phyloP scores from a whole-genome alignment of 805 yeast species.

The Zygosaccharomyces bisporus region DNA sequence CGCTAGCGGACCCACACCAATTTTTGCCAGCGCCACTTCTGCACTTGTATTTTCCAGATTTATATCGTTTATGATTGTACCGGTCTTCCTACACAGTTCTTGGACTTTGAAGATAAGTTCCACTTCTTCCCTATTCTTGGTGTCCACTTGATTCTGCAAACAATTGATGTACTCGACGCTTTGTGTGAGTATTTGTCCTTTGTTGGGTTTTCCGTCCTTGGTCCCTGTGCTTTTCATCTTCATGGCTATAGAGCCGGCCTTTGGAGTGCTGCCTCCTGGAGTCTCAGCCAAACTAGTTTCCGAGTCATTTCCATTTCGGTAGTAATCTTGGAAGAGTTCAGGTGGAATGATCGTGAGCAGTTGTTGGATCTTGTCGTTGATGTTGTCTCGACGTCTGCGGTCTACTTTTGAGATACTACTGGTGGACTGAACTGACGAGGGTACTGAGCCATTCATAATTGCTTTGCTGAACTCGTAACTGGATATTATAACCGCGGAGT shows the following conservation, averaged over 20 bases:
- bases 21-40: slow-evolving; percentile 66
- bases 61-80: slow-evolving; percentile 41
- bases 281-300: slow-evolving; percentile 15
- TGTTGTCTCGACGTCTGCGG: slow-evolving; percentile 51
- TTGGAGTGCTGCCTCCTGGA: slow-evolving; percentile 14
- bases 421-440: slow-evolving; percentile 23
- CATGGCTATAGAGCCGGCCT: slow-evolving; percentile 10
- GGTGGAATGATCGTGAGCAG: slow-evolving; percentile 43
- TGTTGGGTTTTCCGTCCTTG: slow-evolving; percentile 79
- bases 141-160: slow-evolving; percentile 70
- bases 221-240: slow-evolving; percentile 56
- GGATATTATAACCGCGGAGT: too few relatives aligned
- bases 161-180: slow-evolving; percentile 67
- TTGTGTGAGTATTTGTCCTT: slow-evolving; percentile 74
- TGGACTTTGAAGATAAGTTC: slow-evolving; percentile 62
- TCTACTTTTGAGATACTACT: slow-evolving; percentile 33
- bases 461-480: too few relatives aligned
- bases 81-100: slow-evolving; percentile 46
- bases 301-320: slow-evolving; percentile 13
- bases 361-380: slow-evolving; percentile 56
- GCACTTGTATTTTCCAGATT: slow-evolving; percentile 68
- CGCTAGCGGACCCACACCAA: slow-evolving; percentile 80
- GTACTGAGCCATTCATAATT: slow-evolving; percentile 13
- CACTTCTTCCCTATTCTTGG: slow-evolving; percentile 72
- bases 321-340: slow-evolving; percentile 43